Evolutionary conservation across 2,329 filamentous ascomycete genomes (phyloP).

Genomic region (Cercospora sp.): DNA sequence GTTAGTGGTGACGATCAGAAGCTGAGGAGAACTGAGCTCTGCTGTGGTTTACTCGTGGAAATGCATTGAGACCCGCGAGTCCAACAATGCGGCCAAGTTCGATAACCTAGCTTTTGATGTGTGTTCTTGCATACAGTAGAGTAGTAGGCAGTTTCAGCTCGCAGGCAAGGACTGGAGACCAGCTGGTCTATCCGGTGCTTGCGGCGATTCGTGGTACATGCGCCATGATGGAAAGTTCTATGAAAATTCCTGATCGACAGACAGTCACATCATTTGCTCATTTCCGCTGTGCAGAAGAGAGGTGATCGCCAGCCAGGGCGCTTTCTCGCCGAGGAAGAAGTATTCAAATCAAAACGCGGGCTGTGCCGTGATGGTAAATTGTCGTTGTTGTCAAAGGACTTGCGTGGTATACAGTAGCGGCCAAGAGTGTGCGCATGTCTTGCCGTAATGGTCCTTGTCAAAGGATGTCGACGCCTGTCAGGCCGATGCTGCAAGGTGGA

Average conservation of each 20-base stretch:
- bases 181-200: background rate
- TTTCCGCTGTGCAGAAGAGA: background rate
- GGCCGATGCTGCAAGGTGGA: conserved; percentile 11
- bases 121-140: background rate
- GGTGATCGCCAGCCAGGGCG: background rate
- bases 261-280: background rate
- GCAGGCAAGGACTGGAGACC: background rate
- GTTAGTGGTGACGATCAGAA: background rate
- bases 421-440: background rate
- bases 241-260: background rate
- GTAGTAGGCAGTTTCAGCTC: background rate
- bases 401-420: background rate
- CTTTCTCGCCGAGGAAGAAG: background rate
- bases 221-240: background rate
- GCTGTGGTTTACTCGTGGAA: background rate
- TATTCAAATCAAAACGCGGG: background rate
- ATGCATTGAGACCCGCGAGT: background rate
- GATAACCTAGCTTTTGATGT: background rate
- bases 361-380: background rate
- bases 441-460: background rate
- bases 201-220: background rate
- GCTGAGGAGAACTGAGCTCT: background rate
- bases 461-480: conserved; percentile 9
- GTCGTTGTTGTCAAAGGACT: background rate
- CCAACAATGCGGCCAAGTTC: background rate